Percentiles rank a stretch among this genome's conserved stretches.
phyloP scores from a whole-genome alignment of 768 basidiomycete species.

The Boletus rubropictus region DNA sequence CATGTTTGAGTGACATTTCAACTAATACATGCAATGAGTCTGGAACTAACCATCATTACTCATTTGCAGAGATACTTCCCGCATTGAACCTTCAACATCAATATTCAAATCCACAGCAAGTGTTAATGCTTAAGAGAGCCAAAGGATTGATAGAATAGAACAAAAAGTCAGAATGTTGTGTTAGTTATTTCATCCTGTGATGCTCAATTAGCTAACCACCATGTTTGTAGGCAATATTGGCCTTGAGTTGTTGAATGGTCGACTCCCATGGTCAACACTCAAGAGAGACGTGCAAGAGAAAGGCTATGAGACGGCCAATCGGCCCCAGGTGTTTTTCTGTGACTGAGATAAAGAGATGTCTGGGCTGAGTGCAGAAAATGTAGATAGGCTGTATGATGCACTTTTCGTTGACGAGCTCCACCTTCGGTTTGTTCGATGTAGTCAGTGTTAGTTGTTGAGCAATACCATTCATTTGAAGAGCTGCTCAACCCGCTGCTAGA shows the following conservation, averaged over 20 bases:
- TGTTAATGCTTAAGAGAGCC: background rate
- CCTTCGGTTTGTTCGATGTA: background rate
- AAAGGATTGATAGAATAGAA: slow-evolving; percentile 5
- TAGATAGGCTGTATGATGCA: slow-evolving; percentile 1
- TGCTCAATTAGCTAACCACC: no score
- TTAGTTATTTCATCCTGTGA: background rate
- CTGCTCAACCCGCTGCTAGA: background rate
- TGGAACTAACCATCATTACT: background rate
- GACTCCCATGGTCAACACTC: slow-evolving; percentile 12
- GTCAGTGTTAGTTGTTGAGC: background rate
- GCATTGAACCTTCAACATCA: background rate
- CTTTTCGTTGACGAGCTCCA: background rate
- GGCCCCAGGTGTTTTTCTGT: slow-evolving; percentile 4
- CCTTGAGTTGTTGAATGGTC: slow-evolving; percentile 1
- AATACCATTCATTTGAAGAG: background rate
- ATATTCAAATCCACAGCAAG: background rate
- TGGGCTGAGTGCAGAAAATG: slow-evolving; percentile 5
- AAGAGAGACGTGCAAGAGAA: background rate
- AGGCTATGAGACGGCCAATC: slow-evolving; percentile 5
- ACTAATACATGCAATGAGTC: no score
- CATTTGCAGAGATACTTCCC: background rate
- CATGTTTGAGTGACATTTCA: no score
- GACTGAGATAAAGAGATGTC: slow-evolving; percentile 4
- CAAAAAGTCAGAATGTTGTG: slow-evolving; percentile 5
- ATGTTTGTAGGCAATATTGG: slow-evolving; percentile 2